phyloP scores from a whole-genome alignment of 148 eudicot species.

The Camellia granthamiana region DNA sequence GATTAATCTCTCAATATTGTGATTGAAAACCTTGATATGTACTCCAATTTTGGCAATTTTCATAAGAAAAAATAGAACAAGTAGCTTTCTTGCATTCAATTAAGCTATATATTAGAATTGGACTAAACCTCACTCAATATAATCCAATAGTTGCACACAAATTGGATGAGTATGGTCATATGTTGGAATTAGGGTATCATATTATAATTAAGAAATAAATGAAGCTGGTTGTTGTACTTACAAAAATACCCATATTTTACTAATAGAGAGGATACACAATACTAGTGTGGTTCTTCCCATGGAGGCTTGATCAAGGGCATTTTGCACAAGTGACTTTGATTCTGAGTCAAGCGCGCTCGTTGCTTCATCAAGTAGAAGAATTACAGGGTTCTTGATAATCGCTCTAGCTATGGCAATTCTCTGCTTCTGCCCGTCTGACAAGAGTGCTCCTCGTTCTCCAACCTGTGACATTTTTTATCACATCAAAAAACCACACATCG shows the following conservation, averaged over 20 bases:
- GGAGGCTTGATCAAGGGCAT: slow-evolving; percentile 83
- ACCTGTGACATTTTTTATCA: slow-evolving; percentile 37
- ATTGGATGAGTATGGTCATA: background rate
- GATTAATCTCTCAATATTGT: too few species aligned
- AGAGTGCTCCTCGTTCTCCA: slow-evolving; percentile 84
- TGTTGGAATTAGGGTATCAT: background rate
- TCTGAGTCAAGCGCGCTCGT: slow-evolving; percentile 93
- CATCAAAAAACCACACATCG: background rate
- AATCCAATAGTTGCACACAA: background rate
- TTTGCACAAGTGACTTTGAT: slow-evolving; percentile 76
- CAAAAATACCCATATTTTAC: background rate
- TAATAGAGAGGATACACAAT: background rate
- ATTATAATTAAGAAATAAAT: background rate
- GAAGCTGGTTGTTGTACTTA: too few species aligned
- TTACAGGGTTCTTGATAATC: slow-evolving; percentile 73
- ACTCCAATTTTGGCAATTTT: background rate
- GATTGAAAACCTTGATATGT: too few species aligned
- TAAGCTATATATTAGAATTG: background rate
- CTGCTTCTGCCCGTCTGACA: slow-evolving; percentile 97
- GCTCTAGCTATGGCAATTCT: slow-evolving; percentile 93
- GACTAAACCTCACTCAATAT: background rate
- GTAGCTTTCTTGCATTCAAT: background rate
- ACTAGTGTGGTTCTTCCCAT: slow-evolving; percentile 92
- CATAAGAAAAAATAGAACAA: background rate
- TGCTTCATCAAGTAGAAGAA: slow-evolving; percentile 93